phyloP scores from a whole-genome alignment of 176 grass and related monocot genomes.

The Stipa capillata region DNA sequence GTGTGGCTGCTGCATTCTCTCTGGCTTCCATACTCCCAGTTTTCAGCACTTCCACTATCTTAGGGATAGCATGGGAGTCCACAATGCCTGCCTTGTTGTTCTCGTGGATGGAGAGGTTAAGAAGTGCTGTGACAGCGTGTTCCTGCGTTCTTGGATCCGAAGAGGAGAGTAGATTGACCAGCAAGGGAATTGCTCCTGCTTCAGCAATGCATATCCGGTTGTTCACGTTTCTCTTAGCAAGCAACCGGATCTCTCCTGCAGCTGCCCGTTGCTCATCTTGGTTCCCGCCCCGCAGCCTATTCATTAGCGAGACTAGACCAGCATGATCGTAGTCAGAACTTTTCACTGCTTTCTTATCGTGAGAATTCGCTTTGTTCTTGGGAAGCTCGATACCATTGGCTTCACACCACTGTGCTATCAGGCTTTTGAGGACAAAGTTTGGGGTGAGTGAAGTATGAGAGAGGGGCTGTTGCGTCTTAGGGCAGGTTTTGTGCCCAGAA shows the following conservation, averaged over 20 bases:
- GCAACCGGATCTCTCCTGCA: constrained; percentile 88
- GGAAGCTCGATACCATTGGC: constrained; percentile 83
- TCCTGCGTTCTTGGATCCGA: constrained; percentile 75
- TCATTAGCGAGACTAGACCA: constrained; percentile 61
- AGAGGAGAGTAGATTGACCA: constrained; percentile 79
- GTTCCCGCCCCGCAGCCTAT: constrained; percentile 47
- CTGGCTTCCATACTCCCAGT: constrained; percentile 91
- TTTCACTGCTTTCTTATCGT: constrained; percentile 47
- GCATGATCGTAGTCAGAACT: constrained; percentile 55
- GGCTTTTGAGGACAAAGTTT: constrained; percentile 90
- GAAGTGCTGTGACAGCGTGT: constrained; percentile 86
- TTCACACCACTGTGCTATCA: constrained; percentile 95
- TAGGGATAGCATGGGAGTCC: constrained; percentile 65
- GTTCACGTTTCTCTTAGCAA: constrained; percentile 90
- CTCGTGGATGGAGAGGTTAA: constrained; percentile 93
- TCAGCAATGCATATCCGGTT: constrained; percentile 89
- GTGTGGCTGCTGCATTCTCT: constrained; percentile 89
- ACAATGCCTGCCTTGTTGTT: constrained; percentile 84
- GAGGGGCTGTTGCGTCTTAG: constrained; percentile 69
- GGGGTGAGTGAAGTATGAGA: constrained; percentile 66
- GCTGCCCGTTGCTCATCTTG: constrained; percentile 77
- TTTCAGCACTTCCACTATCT: constrained; percentile 82
- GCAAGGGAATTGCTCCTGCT: constrained; percentile 72
- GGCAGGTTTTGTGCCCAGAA: constrained; percentile 91
- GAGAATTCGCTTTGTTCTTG: constrained; percentile 39